phyloP scores from a whole-genome alignment of 805 yeast genomes.

The Danielia oregonensis region DNA sequence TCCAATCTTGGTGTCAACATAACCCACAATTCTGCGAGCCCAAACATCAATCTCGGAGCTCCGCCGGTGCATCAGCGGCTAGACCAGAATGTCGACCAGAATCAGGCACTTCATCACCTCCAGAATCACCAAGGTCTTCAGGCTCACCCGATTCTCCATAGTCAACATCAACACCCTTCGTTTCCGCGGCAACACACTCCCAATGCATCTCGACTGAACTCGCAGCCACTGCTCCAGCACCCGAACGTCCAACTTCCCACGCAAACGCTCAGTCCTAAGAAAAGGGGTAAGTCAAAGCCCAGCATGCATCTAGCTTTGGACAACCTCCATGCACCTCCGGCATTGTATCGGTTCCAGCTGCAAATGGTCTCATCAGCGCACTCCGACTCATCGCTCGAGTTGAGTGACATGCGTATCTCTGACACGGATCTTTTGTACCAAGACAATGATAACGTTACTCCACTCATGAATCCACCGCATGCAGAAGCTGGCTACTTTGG shows the following conservation, averaged over 20 bases:
- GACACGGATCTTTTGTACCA: conserved; percentile 7
- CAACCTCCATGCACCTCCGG: conserved; percentile 12
- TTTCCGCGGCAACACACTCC: no score
- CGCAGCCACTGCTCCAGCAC: conserved; percentile 1
- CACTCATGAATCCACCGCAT: conserved; percentile 15
- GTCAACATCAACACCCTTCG: no score
- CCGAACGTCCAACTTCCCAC: no score
- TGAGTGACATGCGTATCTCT: conserved; percentile 3
- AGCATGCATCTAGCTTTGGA: conserved; percentile 26
- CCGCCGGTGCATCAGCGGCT: no score
- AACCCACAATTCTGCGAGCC: no score
- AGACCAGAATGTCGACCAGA: no score
- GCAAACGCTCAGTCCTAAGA: conserved; percentile 1
- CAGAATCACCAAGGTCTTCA: not conserved
- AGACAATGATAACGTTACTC: conserved; percentile 13
- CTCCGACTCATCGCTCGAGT: conserved; percentile 5
- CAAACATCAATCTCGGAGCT: no score
- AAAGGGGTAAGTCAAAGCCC: conserved; percentile 18
- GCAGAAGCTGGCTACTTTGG: conserved; percentile 14
- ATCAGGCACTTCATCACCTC: conserved; percentile 1
- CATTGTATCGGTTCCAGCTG: conserved; percentile 7
- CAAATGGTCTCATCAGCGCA: conserved; percentile 15
- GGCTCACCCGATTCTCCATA: no score
- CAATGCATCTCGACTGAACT: no score
- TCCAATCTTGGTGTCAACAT: no score